Conservation (phyloP, 78 protist species). For the Dictyostelium firmibasis region DNA sequence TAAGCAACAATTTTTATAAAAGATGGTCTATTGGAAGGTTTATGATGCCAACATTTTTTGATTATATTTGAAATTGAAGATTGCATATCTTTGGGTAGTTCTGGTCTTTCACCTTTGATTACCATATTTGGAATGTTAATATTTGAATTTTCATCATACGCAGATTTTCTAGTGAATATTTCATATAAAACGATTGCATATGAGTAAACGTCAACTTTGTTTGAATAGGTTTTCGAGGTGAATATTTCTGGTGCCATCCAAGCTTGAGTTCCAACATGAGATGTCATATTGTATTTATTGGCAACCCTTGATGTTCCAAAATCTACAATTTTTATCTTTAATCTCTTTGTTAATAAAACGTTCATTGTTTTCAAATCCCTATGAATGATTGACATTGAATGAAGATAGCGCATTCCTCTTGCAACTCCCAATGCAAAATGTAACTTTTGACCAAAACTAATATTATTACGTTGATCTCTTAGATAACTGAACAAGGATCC, state of each 20-base stretch:
- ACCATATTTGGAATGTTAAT: conserved; percentile 34
- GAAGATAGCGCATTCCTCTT: conserved; percentile 74
- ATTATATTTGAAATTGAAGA: not conserved
- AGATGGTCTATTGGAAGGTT: conserved; percentile 51
- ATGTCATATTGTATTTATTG: conserved; percentile 46
- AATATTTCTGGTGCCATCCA: conserved; percentile 84
- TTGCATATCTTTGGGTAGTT: conserved; percentile 49
- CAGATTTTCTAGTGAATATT: conserved; percentile 68
- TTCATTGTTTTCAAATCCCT: conserved; percentile 76
- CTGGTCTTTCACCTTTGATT: conserved; percentile 64
- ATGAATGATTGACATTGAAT: conserved; percentile 72
- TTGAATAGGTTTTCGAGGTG: conserved; percentile 52
- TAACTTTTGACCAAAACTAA: not conserved
- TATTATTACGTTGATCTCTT: not conserved
- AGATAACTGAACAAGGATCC: conserved; percentile 21
- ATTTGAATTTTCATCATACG: conserved; percentile 24
- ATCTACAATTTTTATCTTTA: conserved; percentile 66
- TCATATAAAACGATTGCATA: conserved; percentile 64
- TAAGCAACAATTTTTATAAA: conserved; percentile 21
- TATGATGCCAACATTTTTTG: conserved; percentile 58
- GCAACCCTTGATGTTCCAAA: conserved; percentile 63
- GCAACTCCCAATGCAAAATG: conserved; percentile 59
- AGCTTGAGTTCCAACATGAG: conserved; percentile 60
- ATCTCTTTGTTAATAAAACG: conserved; percentile 45
- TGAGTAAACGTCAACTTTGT: conserved; percentile 75